Percentiles rank a stretch among this genome's conserved stretches.
Conservation (phyloP, 805 yeast species). For the Suhomyces sp. region DNA sequence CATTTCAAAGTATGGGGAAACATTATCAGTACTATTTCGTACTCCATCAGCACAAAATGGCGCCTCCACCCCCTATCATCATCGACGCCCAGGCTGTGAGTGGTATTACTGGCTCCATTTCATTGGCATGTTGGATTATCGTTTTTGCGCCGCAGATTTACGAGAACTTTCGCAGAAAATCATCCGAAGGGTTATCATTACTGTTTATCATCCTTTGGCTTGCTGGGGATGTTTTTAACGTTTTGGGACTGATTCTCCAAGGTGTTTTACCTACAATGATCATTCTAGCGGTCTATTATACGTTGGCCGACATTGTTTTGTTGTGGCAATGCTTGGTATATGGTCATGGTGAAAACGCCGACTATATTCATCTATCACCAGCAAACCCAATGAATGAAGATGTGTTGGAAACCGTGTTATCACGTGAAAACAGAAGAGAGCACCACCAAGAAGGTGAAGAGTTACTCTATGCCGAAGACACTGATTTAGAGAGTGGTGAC, state of each 20-base stretch:
- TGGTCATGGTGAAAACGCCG: slow-evolving; percentile 62
- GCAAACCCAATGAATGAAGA: slow-evolving; percentile 81
- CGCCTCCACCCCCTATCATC: slow-evolving; percentile 65
- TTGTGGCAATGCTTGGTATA: slow-evolving; percentile 82
- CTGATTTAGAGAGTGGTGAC: slow-evolving; percentile 12
- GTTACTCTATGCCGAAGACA: slow-evolving; percentile 19
- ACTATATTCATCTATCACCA: slow-evolving; percentile 79
- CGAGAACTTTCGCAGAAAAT: slow-evolving; percentile 81
- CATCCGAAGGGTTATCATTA: slow-evolving; percentile 87
- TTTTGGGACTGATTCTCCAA: slow-evolving; percentile 86
- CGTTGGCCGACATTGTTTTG: slow-evolving; percentile 83
- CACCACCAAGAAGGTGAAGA: slow-evolving; percentile 16
- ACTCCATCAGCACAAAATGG: slow-evolving; percentile 26
- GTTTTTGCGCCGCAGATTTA: slow-evolving; percentile 97
- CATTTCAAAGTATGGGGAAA: slow-evolving; percentile 1
- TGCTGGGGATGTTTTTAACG: slow-evolving; percentile 91
- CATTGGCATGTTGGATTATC: slow-evolving; percentile 96
- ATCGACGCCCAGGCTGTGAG: slow-evolving; percentile 70
- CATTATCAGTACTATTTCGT: background rate
- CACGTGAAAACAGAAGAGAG: slow-evolving; percentile 32
- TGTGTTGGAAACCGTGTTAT: slow-evolving; percentile 60
- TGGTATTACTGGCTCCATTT: slow-evolving; percentile 82
- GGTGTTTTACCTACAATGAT: slow-evolving; percentile 94
- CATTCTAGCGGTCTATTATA: slow-evolving; percentile 86
- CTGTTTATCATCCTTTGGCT: slow-evolving; percentile 89